Evolutionary conservation across 1,284 basidiomycete species (phyloP).

Genomic region (Ceratorhiza oryzae-sativae): DNA sequence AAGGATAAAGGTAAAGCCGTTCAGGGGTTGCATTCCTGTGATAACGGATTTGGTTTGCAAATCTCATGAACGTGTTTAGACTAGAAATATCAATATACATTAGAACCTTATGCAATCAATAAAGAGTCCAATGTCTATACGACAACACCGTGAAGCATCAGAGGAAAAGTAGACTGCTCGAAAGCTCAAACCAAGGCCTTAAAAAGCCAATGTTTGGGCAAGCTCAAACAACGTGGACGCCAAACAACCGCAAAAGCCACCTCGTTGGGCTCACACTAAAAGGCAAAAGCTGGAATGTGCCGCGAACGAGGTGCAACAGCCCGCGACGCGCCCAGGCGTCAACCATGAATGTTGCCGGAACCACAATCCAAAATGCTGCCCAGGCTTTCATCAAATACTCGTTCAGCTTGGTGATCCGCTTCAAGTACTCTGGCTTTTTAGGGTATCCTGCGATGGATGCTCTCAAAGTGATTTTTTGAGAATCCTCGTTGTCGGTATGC

Average conservation of each 20-base stretch:
- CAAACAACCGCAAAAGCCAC: background rate
- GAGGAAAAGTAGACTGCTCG: background rate
- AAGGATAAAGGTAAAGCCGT: too few species aligned
- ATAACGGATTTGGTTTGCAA: too few species aligned
- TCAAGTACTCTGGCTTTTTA: conserved; percentile 5
- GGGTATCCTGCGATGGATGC: conserved; percentile 23
- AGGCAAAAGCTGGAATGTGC: background rate
- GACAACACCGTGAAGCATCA: background rate
- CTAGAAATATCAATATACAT: background rate
- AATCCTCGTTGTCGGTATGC: conserved; percentile 6
- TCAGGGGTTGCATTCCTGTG: too few species aligned
- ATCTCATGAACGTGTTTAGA: background rate
- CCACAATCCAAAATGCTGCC: conserved; percentile 27
- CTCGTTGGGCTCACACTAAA: conserved; percentile 5
- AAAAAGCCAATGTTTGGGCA: background rate
- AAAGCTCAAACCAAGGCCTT: background rate
- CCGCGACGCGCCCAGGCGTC: conserved; percentile 30
- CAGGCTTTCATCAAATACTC: conserved; percentile 3
- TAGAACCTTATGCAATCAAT: background rate
- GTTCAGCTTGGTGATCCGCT: conserved; percentile 2
- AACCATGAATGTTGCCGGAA: conserved; percentile 26
- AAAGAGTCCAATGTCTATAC: background rate
- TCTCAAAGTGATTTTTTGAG: conserved; percentile 3
- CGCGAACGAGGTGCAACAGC: conserved; percentile 2
- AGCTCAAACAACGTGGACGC: background rate